A percentile compares a stretch with the other conserved stretches of the same genome.
Evolutionary conservation across 371 early-diverging fungal genomes (phyloP).

Genomic region (Lichtheimia ramosa): DNA sequence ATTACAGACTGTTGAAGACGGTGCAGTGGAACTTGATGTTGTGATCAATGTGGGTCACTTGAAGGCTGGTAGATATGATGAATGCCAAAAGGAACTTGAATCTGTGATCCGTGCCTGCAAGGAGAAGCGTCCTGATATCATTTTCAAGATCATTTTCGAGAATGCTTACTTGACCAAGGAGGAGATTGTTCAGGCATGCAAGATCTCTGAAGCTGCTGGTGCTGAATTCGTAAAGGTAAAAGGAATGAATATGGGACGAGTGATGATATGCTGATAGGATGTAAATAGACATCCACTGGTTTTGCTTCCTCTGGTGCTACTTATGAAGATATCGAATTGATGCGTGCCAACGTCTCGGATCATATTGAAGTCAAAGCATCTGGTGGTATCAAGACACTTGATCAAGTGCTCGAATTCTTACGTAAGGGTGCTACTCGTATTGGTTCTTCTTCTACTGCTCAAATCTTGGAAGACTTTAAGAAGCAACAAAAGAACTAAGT

Average conservation of each 20-base stretch:
- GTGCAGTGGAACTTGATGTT: conserved; percentile 66
- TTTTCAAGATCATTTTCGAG: conserved; percentile 69
- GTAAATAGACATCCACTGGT: conserved; percentile 56
- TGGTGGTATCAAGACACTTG: conserved; percentile 64
- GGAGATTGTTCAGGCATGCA: conserved; percentile 57
- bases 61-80: conserved; percentile 46
- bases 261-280: no score
- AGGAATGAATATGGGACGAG: neutral
- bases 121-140: conserved; percentile 37
- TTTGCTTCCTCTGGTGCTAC: conserved; percentile 63
- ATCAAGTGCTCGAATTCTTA: conserved; percentile 58
- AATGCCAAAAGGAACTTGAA: conserved; percentile 54
- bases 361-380: conserved; percentile 65
- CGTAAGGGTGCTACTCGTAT: conserved; percentile 62
- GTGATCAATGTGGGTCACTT: conserved; percentile 65
- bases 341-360: conserved; percentile 49
- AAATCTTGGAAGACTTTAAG: conserved; percentile 62
- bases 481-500: neutral
- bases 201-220: conserved; percentile 52
- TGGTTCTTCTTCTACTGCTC: conserved; percentile 60
- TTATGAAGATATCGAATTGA: conserved; percentile 53
- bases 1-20: conserved; percentile 56
- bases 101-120: conserved; percentile 45
- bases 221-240: conserved; percentile 64
- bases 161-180: conserved; percentile 61